Evolutionary conservation across 1,284 basidiomycete genomes (phyloP).

Genomic region (Leucoagaricus sp.): DNA sequence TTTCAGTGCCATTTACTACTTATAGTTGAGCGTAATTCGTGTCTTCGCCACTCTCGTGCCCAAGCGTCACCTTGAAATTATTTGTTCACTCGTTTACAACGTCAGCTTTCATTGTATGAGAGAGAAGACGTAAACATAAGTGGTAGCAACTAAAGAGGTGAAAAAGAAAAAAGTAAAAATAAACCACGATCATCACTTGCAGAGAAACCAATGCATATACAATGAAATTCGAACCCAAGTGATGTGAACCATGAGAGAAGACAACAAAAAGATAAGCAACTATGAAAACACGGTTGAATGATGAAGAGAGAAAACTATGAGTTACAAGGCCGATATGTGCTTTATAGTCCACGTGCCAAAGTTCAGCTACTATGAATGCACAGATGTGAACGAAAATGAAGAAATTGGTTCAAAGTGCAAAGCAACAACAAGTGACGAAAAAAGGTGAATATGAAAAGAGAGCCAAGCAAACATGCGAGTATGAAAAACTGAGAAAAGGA

Average conservation of each 20-base stretch:
- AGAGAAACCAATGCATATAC: slow-evolving; percentile 8
- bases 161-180: slow-evolving; percentile 3
- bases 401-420: slow-evolving; percentile 15
- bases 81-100: too few relatives aligned
- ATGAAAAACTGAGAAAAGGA: neutral
- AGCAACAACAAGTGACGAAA: slow-evolving; percentile 13
- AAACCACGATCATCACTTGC: neutral
- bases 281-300: slow-evolving; percentile 9
- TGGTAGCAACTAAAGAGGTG: neutral
- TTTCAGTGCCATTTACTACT: neutral
- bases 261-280: neutral
- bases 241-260: neutral
- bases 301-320: slow-evolving; percentile 3
- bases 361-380: slow-evolving; percentile 11
- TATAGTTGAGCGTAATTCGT: neutral
- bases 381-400: slow-evolving; percentile 1
- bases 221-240: neutral
- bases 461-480: neutral
- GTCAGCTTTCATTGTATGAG: neutral
- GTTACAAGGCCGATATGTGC: slow-evolving; percentile 1
- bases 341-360: slow-evolving; percentile 21
- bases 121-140: neutral
- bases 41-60: neutral
- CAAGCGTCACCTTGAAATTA: too few relatives aligned
- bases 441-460: slow-evolving; percentile 9